These are phyloP conservation scores for Eruca vesicaria DNA, from an alignment of 441 rosid species.

Conservation along the genomic window DNA sequence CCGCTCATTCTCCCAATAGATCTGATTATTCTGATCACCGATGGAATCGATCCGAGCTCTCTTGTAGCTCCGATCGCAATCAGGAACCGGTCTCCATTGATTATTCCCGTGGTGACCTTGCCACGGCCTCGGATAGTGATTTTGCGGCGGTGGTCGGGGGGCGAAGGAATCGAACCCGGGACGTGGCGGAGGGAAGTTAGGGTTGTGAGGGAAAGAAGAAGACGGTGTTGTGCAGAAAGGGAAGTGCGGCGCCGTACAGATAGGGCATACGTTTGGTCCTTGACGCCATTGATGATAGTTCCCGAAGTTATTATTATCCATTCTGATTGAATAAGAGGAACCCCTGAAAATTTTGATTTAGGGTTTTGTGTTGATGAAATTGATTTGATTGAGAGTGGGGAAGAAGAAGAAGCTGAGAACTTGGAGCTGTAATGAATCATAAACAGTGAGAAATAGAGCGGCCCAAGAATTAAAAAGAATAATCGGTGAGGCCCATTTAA, in stretches of 20 bases:
- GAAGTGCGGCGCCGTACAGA: constrained; percentile 63
- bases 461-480: not conserved
- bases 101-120: constrained; percentile 33
- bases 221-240: constrained; percentile 89
- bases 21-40: constrained; percentile 22
- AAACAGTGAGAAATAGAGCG: not conserved
- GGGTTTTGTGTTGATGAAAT: constrained; percentile 15
- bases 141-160: constrained; percentile 27
- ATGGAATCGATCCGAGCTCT: constrained; percentile 66
- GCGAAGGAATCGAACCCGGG: constrained; percentile 49
- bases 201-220: constrained; percentile 38
- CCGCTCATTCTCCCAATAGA: constrained; percentile 58
- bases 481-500: not conserved
- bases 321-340: not conserved
- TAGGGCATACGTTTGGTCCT: constrained; percentile 54
- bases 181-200: constrained; percentile 39
- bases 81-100: constrained; percentile 29
- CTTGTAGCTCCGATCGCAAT: constrained; percentile 54
- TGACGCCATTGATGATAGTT: constrained; percentile 67
- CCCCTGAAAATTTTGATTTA: constrained; percentile 16
- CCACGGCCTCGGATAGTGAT: constrained; percentile 42
- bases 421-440: not conserved
- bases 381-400: not conserved
- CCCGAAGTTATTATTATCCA: constrained; percentile 24
- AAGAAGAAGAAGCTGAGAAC: not conserved